Evolutionary conservation across 169 alveolate species (phyloP).

Genomic region (Perkinsus chesapeaki): DNA sequence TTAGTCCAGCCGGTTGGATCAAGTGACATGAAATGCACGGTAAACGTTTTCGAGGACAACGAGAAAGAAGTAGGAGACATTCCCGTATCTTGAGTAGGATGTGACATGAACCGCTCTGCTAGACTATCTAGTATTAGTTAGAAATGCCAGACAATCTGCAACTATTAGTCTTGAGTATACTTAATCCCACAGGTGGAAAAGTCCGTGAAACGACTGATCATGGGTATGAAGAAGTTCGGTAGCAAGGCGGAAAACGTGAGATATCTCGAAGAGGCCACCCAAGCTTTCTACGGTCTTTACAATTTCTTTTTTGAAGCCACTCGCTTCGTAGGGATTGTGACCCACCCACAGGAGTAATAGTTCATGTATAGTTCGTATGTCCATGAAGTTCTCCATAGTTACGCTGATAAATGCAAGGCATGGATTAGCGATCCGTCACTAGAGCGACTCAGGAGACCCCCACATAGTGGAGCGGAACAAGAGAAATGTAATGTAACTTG

Average conservation of each 20-base stretch:
- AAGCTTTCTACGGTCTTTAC: background rate
- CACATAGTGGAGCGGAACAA: background rate
- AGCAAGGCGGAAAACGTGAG: background rate
- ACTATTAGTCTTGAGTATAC: background rate
- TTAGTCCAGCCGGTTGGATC: background rate
- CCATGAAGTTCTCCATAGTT: background rate
- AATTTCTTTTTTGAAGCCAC: background rate
- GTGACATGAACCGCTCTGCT: background rate
- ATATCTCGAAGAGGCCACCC: background rate
- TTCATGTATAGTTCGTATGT: background rate
- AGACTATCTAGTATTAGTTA: background rate
- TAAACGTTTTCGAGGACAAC: background rate
- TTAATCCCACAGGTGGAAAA: background rate
- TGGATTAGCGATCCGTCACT: background rate
- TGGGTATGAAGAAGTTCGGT: background rate
- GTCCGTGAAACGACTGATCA: background rate
- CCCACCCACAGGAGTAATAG: background rate
- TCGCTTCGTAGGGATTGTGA: background rate
- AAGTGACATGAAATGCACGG: background rate
- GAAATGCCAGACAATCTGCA: too few relatives aligned
- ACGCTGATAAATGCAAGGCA: background rate
- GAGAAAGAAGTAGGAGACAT: background rate
- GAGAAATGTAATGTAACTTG: too few relatives aligned
- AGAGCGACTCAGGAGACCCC: background rate
- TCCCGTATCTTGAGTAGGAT: background rate